Evolutionary conservation across 345 rosid genomes (phyloP).

Genomic region (Salix brachista): DNA sequence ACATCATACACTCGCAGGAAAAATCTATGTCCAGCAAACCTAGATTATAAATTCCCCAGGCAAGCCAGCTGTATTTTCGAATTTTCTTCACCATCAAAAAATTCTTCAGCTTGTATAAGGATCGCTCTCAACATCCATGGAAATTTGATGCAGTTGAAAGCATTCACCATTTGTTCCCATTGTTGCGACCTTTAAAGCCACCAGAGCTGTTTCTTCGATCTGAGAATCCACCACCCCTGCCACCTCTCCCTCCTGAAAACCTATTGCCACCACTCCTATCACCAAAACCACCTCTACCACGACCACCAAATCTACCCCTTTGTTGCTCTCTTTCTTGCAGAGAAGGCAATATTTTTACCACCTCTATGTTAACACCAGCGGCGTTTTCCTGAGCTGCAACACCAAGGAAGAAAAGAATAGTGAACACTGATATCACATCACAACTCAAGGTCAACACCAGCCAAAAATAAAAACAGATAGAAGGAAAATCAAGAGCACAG

Average conservation of each 20-base stretch:
- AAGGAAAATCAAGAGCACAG: background rate
- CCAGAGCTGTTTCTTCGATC: conserved; percentile 35
- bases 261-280: conserved; percentile 33
- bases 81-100: conserved; percentile 7
- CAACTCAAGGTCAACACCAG: background rate
- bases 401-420: background rate
- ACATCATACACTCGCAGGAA: background rate
- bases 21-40: background rate
- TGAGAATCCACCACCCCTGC: conserved; percentile 36
- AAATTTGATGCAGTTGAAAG: background rate
- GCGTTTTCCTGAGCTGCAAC: conserved; percentile 58
- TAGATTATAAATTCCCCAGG: background rate
- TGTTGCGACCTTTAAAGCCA: conserved; percentile 35
- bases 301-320: conserved; percentile 61
- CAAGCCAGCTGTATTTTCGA: background rate
- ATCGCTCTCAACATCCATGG: background rate
- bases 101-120: background rate
- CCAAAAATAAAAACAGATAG: background rate
- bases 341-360: conserved; percentile 60
- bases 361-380: conserved; percentile 60
- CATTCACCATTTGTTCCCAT: conserved; percentile 33
- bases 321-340: conserved; percentile 66
- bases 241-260: conserved; percentile 35
- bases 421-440: background rate
- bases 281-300: conserved; percentile 35